phyloP scores from a whole-genome alignment of 176 grass and related monocot species.

The Oryza coarctata region DNA sequence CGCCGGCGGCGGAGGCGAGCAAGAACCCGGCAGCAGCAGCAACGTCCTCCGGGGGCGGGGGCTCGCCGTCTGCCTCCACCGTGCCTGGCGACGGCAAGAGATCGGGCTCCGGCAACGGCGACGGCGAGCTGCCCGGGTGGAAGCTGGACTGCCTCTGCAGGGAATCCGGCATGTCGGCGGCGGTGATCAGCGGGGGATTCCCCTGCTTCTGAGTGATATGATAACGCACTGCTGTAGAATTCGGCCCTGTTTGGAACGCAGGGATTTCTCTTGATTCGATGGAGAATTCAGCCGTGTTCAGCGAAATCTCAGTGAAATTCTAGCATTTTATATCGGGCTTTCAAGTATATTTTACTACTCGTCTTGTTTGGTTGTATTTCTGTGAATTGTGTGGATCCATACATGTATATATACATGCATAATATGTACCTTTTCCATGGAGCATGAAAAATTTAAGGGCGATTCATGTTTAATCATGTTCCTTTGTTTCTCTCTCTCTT shows the following conservation, averaged over 20 bases:
- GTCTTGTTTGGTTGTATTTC: too few species aligned
- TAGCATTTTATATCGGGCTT: too few species aligned
- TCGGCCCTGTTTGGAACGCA: neutral
- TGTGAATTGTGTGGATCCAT: too few species aligned
- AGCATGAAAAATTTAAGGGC: too few species aligned
- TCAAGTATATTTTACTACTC: too few species aligned
- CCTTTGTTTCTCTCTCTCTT: too few species aligned
- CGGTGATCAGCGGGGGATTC: conserved; percentile 25
- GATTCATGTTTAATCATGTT: too few species aligned
- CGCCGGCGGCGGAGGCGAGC: too few species aligned
- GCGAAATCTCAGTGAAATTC: too few species aligned
- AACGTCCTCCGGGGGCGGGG: neutral
- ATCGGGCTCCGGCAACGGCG: neutral
- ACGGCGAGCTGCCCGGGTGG: conserved; percentile 34
- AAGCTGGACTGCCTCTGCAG: conserved; percentile 48
- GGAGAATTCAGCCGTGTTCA: neutral
- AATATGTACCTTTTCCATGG: too few species aligned
- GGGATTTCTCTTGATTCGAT: neutral
- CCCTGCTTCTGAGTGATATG: conserved; percentile 36
- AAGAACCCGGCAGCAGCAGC: neutral
- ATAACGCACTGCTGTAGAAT: neutral
- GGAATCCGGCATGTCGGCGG: conserved; percentile 8
- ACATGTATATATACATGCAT: too few species aligned
- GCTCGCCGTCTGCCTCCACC: neutral
- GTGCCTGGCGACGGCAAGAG: neutral